Evolutionary conservation across 1,284 basidiomycete genomes (phyloP).

Genomic region (Moesziomyces aphidis): DNA sequence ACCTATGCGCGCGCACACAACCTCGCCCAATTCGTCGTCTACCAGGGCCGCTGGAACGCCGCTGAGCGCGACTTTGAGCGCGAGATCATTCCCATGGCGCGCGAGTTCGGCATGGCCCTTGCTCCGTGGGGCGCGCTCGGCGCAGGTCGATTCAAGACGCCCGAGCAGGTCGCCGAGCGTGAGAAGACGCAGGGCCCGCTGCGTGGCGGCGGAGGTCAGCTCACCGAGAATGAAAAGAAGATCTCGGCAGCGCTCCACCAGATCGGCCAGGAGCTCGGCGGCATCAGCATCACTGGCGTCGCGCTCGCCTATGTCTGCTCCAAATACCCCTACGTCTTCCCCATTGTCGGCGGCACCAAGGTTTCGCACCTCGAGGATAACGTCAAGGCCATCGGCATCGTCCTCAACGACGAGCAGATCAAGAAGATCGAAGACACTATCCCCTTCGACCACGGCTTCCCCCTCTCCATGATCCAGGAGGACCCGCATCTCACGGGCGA

Average conservation of each 20-base stretch:
- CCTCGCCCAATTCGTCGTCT: conserved; percentile 73
- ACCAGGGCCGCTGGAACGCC: conserved; percentile 74
- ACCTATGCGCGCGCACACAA: conserved; percentile 72
- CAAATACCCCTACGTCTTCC: conserved; percentile 45
- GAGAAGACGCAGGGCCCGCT: conserved; percentile 48
- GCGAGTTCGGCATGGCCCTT: conserved; percentile 71
- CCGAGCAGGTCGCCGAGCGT: conserved; percentile 45
- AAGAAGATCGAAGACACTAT: conserved; percentile 46
- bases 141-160: conserved; percentile 69
- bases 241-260: conserved; percentile 53
- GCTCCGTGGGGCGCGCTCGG: conserved; percentile 73
- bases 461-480: conserved; percentile 32
- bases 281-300: conserved; percentile 37
- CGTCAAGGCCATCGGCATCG: conserved; percentile 42
- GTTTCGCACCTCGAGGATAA: conserved; percentile 55
- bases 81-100: conserved; percentile 75
- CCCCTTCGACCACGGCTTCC: conserved; percentile 63
- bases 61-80: conserved; percentile 73
- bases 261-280: conserved; percentile 41
- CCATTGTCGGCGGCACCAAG: conserved; percentile 55
- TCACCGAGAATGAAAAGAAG: conserved; percentile 47
- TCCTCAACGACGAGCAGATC: conserved; percentile 51
- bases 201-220: conserved; percentile 39
- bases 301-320: conserved; percentile 49
- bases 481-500: conserved; percentile 36